Base-by-base conservation (phyloP, 179 eudicot species). In the Sideroxylon spinosum region DNA sequence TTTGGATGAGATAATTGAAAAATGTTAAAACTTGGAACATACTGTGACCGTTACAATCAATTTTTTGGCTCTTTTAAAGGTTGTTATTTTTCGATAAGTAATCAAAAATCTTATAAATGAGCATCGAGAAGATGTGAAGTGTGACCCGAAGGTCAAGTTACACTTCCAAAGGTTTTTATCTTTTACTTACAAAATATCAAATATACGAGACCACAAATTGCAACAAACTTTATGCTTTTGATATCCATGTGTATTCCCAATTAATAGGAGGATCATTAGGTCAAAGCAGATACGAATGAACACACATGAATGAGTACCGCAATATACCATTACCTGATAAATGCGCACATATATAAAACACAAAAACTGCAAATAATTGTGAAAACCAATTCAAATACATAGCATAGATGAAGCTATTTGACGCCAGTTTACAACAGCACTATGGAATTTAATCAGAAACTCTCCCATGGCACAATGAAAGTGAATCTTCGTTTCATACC, bases 401-500 rank as follows among this genome's bases (percentile, higher is more conserved):
- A 60, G 67, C 56, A 37, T 37, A 37, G 14, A 9, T n/a, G 49
- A 50, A 32, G 50, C 32, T 28, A 14, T 72, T 53, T 17, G 49
- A 74, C 37, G 37, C 68, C 37, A 61, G 29, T 22, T 60, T 3
- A 60, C 22, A 60, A 48, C 0, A 67, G 48, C 70, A 14, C 8
- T 50, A 25, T 2, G 17, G 46, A 29, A 32, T 49, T 76, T 26
- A 64, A 75, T 76, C 16, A 65, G 71, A 76, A n/a, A 19, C 50
- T 48, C 28, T 28, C 28, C 22, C 46, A 67, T 23, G 4, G 70
- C 68, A 62, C 23, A 61, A 57, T 49, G 64, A 68, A 25, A 48
- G 23, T 17, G 73, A 50, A 76, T 22, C 60, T 76, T 62, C 69
- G 57, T 60, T 60, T 53, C 80, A 74, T 87, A 93, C 97, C 82